phyloP scores from a whole-genome alignment of 495 filamentous ascomycete species.

The Aspergillus heteromorphus region DNA sequence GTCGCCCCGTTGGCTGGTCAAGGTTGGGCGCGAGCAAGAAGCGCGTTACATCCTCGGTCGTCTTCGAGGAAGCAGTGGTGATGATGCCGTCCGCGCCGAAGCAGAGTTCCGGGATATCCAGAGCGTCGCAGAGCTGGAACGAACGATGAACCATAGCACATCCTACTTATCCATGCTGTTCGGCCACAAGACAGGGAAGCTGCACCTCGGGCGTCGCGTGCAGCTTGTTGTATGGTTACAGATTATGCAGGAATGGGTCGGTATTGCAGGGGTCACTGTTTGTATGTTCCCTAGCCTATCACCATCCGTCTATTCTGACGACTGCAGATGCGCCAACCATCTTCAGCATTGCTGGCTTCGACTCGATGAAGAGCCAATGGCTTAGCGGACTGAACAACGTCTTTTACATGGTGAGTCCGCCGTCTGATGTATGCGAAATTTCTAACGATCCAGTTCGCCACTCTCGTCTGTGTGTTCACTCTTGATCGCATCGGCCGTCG shows the following conservation, averaged over 20 bases:
- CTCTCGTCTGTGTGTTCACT: constrained; percentile 62
- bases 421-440: neutral
- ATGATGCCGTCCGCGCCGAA: constrained; percentile 50
- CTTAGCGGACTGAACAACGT: constrained; percentile 65
- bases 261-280: constrained; percentile 66
- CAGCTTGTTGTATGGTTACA: constrained; percentile 68
- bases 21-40: constrained; percentile 56
- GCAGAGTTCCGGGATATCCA: constrained; percentile 60
- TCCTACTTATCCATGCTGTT: constrained; percentile 61
- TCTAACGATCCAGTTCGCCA: constrained; percentile 39
- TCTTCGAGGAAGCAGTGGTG: constrained; percentile 53
- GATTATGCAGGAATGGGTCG: constrained; percentile 70
- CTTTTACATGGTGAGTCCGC: constrained; percentile 46
- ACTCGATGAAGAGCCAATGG: constrained; percentile 57
- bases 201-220: constrained; percentile 61
- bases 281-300: constrained; percentile 30
- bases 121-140: constrained; percentile 52
- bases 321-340: constrained; percentile 52
- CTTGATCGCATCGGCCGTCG: constrained; percentile 64
- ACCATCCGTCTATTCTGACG: neutral
- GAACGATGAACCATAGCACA: constrained; percentile 42
- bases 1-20: constrained; percentile 60
- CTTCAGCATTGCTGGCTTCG: constrained; percentile 61
- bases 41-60: constrained; percentile 57
- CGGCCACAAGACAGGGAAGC: constrained; percentile 54